phyloP scores from a whole-genome alignment of 2,329 filamentous ascomycete species.

The Xylariales sp. region DNA sequence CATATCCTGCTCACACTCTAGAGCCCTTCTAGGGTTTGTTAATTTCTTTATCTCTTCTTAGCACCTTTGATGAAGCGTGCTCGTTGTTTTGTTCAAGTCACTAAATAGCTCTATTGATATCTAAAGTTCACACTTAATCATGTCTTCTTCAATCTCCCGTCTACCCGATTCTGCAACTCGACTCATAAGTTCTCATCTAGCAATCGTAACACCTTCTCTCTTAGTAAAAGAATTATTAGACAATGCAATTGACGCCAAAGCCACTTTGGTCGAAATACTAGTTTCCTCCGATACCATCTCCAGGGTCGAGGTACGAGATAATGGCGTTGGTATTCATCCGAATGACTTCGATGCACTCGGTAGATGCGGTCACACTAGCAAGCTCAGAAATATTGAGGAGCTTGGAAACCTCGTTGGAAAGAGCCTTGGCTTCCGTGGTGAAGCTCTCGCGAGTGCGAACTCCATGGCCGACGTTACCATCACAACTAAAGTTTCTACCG shows the following conservation, averaged over 20 bases:
- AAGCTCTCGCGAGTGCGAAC: conserved; percentile 75
- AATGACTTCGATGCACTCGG: conserved; percentile 72
- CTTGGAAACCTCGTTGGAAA: conserved; percentile 65
- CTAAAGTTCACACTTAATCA: conserved; percentile 9
- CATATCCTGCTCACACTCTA: no score
- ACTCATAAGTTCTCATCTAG: conserved; percentile 70
- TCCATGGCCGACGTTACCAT: conserved; percentile 69
- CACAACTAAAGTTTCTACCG: conserved; percentile 71
- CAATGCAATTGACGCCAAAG: conserved; percentile 78
- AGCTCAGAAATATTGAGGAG: conserved; percentile 73
- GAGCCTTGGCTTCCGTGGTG: conserved; percentile 80
- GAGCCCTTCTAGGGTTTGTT: neutral
- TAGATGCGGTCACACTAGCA: conserved; percentile 78
- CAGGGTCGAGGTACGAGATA: conserved; percentile 76
- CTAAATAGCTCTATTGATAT: neutral
- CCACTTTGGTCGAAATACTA: conserved; percentile 72
- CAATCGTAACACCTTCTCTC: conserved; percentile 68
- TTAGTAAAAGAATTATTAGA: conserved; percentile 82
- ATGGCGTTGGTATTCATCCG: conserved; percentile 75
- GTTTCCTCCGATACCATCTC: conserved; percentile 75
- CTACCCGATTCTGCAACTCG: conserved; percentile 63
- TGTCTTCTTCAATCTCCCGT: conserved; percentile 55
- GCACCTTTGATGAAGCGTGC: neutral
- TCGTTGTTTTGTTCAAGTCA: neutral
- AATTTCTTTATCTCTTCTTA: neutral